Base-by-base conservation (phyloP, 257 asterid genomes). In the Solanum habrochaites region DNA sequence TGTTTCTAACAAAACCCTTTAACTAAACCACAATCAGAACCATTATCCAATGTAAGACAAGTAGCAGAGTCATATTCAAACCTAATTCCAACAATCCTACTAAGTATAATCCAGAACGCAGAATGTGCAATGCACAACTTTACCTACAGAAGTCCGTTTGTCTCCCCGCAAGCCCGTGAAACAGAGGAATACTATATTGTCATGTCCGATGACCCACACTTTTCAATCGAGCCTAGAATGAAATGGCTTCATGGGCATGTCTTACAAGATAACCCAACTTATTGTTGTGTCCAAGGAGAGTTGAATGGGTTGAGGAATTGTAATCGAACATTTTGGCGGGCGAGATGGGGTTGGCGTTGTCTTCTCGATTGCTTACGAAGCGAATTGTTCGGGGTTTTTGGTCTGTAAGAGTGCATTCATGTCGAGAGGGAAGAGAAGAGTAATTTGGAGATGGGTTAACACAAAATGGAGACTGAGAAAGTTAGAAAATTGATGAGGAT, bases 251-350 rank as follows among this genome's bases (percentile, higher is more conserved):
- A 62, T 86, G 60, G 95, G 95, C 93, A 92, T 80, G 90, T 89
- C 87, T 95, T 95, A 90, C 99, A n/a, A 94, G 29, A 94, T 72
- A 89, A 94, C 23, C 99, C 99, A 62, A 96, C n/a, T 95, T 4
- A 95, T 90, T 1, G 94, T 90, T 13, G 98, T 86, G 92, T 95
- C 95, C 98, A n/a, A 95, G 92, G 5, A 96, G 98, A 73, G 95
- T 93, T 13, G 95, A 91, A n/a, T n/a, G 66, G 98, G 99, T 80
- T 91, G 91, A 23, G 98, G 98, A 93, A 96, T 96, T 87, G 92
- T 89, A n/a, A 87, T 95, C 98, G 94, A 96, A 94, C 91, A 95
- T n/a, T 90, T 85, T 96, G 96, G 89, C 97, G 94, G 20, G 98
- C 98, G 35, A 94, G 89, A 18, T 87, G 87, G 81, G 92, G 58